Percentiles rank a stretch among this genome's conserved stretches.
Conservation (phyloP, 2,329 filamentous ascomycete genomes). For the Penicillium sclerotiorum region DNA sequence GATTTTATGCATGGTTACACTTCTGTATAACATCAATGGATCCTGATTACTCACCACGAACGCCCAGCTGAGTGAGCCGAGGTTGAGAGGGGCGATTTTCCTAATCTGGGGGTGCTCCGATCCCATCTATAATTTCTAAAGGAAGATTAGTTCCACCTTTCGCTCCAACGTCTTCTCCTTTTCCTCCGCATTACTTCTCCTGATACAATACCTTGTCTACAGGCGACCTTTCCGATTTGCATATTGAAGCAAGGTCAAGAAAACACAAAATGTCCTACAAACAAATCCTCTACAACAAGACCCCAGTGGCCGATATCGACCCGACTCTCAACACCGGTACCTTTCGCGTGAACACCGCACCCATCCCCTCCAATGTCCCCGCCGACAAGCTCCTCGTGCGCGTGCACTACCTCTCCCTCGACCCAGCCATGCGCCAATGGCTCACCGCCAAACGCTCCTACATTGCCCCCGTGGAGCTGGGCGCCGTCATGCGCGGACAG, state of each 20-base stretch:
- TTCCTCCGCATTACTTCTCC: too few species aligned
- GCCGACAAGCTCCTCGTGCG: constrained; percentile 63
- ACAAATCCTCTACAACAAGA: constrained; percentile 40
- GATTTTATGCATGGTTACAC: too few species aligned
- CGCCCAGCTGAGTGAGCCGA: constrained; percentile 20
- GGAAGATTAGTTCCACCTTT: neutral
- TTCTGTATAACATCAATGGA: neutral
- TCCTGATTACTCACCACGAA: neutral
- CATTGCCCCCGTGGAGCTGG: constrained; percentile 68
- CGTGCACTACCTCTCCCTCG: constrained; percentile 67
- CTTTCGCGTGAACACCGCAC: constrained; percentile 35
- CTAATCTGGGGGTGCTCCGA: constrained; percentile 29
- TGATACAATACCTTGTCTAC: too few species aligned
- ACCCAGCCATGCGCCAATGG: constrained; percentile 78
- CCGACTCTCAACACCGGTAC: constrained; percentile 39
- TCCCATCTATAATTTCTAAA: neutral
- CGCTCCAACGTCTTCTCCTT: neutral
- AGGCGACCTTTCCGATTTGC: too few species aligned
- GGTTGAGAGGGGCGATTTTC: constrained; percentile 27
- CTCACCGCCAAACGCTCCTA: constrained; percentile 64
- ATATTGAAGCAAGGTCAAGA: too few species aligned
- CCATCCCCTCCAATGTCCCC: constrained; percentile 32
- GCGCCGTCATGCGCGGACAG: constrained; percentile 68
- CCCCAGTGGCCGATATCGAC: constrained; percentile 38
- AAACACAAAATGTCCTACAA: constrained; percentile 35